Percentiles rank a stretch among this genome's conserved stretches.
phyloP scores from a whole-genome alignment of 495 filamentous ascomycete genomes.

The Xylaria longipes region DNA sequence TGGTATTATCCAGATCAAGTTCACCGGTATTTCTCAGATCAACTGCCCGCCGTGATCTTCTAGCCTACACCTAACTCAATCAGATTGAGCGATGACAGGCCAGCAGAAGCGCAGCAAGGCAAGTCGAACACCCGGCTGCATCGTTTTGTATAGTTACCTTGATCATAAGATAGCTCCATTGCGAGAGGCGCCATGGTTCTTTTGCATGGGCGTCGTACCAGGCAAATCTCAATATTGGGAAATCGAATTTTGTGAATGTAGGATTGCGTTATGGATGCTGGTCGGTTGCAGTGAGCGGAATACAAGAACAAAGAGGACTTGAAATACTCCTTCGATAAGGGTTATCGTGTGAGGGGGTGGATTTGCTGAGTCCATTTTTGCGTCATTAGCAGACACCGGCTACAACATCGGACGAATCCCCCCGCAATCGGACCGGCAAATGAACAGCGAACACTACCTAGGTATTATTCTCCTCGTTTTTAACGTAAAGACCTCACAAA shows the following conservation, averaged over 20 bases:
- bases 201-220: slow-evolving; percentile 26
- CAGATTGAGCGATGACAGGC: slow-evolving; percentile 2
- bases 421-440: slow-evolving; percentile 9
- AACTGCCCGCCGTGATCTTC: slow-evolving; percentile 19
- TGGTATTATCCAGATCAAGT: slow-evolving; percentile 88
- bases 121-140: slow-evolving; percentile 43
- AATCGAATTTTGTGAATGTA: not conserved
- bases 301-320: not conserved
- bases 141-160: slow-evolving; percentile 65
- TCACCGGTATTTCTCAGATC: slow-evolving; percentile 48
- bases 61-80: not conserved
- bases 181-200: slow-evolving; percentile 35
- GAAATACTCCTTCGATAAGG: slow-evolving; percentile 13
- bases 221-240: not conserved
- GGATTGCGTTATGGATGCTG: not conserved
- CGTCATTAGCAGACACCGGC: slow-evolving; percentile 3
- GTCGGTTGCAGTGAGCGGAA: not conserved
- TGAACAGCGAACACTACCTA: not conserved
- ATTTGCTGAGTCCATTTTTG: slow-evolving; percentile 4
- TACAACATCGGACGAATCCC: not conserved
- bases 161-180: slow-evolving; percentile 48
- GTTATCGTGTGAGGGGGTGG: slow-evolving; percentile 14
- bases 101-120: slow-evolving; percentile 14
- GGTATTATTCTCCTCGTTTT: not conserved
- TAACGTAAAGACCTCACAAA: not conserved